Conservation (phyloP, 768 basidiomycete genomes). For the Infundibulicybe gibba region DNA sequence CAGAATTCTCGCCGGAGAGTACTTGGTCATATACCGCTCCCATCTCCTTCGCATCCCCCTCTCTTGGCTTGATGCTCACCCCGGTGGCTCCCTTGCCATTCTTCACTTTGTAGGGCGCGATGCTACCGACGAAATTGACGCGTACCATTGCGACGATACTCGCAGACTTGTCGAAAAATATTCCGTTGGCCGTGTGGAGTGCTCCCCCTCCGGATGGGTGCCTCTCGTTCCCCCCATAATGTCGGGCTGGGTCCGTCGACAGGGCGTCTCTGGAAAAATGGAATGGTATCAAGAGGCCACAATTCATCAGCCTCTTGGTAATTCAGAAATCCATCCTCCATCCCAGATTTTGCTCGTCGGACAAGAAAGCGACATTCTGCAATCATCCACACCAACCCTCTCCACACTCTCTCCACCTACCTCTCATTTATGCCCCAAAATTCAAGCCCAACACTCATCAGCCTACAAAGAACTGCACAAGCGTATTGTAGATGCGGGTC, state of each 20-base stretch:
- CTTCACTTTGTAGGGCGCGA: constrained; percentile 96
- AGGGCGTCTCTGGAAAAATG: constrained; percentile 26
- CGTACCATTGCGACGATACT: constrained; percentile 72
- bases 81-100: constrained; percentile 85
- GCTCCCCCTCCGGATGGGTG: constrained; percentile 57
- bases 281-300: constrained; percentile 67
- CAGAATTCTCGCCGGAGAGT: constrained; percentile 72
- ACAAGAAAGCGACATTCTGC: constrained; percentile 23
- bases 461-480: constrained; percentile 82
- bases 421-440: constrained; percentile 47
- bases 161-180: constrained; percentile 57
- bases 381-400: constrained; percentile 31
- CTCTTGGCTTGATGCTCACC: constrained; percentile 82
- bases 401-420: constrained; percentile 50
- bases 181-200: constrained; percentile 66
- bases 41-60: constrained; percentile 63
- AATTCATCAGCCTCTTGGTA: constrained; percentile 29
- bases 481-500: constrained; percentile 70
- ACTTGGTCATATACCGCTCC: constrained; percentile 69
- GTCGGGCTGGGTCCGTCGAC: constrained; percentile 73
- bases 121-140: constrained; percentile 91
- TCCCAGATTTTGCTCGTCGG: constrained; percentile 64
- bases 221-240: constrained; percentile 85
- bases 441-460: constrained; percentile 63
- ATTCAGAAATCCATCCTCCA: constrained; percentile 25